phyloP scores from a whole-genome alignment of 371 early-diverging fungal species.

The Syncephalastrum sp. region DNA sequence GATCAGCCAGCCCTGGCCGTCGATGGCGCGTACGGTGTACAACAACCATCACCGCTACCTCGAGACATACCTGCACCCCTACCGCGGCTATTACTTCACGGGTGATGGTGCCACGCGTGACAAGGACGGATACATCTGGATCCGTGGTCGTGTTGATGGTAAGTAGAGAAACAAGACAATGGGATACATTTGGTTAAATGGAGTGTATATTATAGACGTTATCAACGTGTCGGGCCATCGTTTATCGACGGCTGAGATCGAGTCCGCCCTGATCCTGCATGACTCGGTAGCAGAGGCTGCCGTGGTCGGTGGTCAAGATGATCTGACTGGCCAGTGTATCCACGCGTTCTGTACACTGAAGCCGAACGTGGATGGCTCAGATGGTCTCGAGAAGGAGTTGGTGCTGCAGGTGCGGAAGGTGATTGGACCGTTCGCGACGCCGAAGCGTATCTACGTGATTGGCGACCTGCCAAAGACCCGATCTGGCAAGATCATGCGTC shows the following conservation, averaged over 20 bases:
- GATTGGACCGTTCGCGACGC: conserved; percentile 96
- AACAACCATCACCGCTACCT: conserved; percentile 89
- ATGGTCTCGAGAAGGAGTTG: conserved; percentile 63
- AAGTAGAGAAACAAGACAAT: conserved; percentile 7
- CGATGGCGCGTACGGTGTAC: conserved; percentile 92
- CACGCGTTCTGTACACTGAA: conserved; percentile 74
- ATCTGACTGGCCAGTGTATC: conserved; percentile 89
- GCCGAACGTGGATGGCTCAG: conserved; percentile 49
- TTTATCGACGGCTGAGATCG: conserved; percentile 95
- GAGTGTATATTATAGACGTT: conserved; percentile 59
- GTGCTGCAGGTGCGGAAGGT: conserved; percentile 77
- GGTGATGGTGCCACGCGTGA: conserved; percentile 91
- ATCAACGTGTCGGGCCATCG: conserved; percentile 99
- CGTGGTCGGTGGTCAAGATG: conserved; percentile 91
- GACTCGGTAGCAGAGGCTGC: conserved; percentile 93
- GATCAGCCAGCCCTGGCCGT: conserved; percentile 92
- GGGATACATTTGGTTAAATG: too few relatives aligned
- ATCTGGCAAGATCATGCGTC: conserved; percentile 96
- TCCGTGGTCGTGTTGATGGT: conserved; percentile 91
- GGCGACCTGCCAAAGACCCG: conserved; percentile 97
- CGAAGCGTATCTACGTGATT: conserved; percentile 82
- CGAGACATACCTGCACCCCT: conserved; percentile 88
- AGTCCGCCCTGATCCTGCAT: conserved; percentile 83
- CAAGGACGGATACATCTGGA: conserved; percentile 94
- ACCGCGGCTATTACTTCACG: conserved; percentile 87